Conservation (phyloP, 192 early-diverging fungal genomes). For the Powellomyces hirtus region DNA sequence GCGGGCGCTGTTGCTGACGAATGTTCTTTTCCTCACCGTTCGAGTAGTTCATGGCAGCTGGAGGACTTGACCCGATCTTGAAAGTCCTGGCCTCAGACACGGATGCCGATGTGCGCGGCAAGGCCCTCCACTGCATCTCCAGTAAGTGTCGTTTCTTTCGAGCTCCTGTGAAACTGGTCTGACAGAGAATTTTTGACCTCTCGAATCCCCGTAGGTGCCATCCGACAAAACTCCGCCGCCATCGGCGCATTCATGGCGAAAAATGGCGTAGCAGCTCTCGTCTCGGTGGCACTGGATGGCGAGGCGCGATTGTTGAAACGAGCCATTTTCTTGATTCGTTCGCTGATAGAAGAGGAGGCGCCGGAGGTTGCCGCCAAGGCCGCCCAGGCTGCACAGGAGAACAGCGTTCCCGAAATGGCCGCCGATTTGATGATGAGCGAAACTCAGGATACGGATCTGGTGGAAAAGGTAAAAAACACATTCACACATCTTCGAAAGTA, state of each 20-base stretch:
- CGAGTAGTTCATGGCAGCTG: slow-evolving; percentile 34
- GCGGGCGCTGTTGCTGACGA: no score
- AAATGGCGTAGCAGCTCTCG: slow-evolving; percentile 24
- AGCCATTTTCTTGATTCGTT: slow-evolving; percentile 39
- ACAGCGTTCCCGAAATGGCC: slow-evolving; percentile 28
- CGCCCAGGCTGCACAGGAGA: slow-evolving; percentile 20
- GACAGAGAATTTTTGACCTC: background rate
- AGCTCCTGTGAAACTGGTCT: background rate
- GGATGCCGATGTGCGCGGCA: slow-evolving; percentile 34
- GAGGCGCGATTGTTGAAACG: slow-evolving; percentile 24
- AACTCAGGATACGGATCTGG: slow-evolving; percentile 20
- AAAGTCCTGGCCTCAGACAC: slow-evolving; percentile 21
- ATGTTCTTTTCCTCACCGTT: background rate
- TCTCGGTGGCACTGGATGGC: slow-evolving; percentile 22
- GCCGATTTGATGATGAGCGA: slow-evolving; percentile 13
- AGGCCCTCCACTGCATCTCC: slow-evolving; percentile 42
- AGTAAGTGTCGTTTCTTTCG: background rate
- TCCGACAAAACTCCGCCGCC: slow-evolving; percentile 34
- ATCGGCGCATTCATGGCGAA: slow-evolving; percentile 22
- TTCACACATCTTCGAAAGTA: background rate
- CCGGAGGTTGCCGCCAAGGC: slow-evolving; percentile 16
- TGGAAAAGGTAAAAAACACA: slow-evolving; percentile 41
- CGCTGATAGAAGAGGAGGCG: slow-evolving; percentile 36
- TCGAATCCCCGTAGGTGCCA: slow-evolving; percentile 9
- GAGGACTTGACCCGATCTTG: slow-evolving; percentile 36